These are phyloP conservation scores for Lolium perenne DNA, from an alignment of 176 grass and related monocot species.

Conservation along the genomic window DNA sequence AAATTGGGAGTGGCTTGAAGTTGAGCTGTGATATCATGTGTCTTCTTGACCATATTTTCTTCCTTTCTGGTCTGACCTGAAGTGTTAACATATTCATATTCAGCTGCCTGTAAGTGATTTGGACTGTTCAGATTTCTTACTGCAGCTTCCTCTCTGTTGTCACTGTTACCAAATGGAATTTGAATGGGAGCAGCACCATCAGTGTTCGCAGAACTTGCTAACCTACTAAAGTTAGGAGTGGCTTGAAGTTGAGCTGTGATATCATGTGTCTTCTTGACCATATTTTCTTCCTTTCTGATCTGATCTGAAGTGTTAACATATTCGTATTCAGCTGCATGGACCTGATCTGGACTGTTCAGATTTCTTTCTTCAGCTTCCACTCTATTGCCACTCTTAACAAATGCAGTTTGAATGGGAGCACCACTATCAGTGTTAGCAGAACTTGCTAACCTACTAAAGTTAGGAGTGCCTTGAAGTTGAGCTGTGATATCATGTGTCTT, in stretches of 20 bases:
- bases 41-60: not conserved
- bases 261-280: not conserved
- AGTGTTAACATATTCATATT: slow-evolving; percentile 33
- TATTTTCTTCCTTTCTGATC: slow-evolving; percentile 13
- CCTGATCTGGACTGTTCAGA: not conserved
- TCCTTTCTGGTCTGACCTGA: slow-evolving; percentile 11
- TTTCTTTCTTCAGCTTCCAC: slow-evolving; percentile 27
- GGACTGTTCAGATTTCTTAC: slow-evolving; percentile 20
- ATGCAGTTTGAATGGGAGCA: slow-evolving; percentile 16
- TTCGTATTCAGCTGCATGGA: slow-evolving; percentile 26
- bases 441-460: slow-evolving; percentile 10
- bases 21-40: not conserved
- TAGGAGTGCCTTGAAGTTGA: slow-evolving; percentile 14
- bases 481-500: not conserved
- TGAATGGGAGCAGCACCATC: slow-evolving; percentile 13
- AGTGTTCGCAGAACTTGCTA: slow-evolving; percentile 16
- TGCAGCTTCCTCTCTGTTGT: slow-evolving; percentile 23
- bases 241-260: not conserved
- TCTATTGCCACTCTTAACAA: slow-evolving; percentile 7
- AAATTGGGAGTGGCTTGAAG: not conserved
- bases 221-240: slow-evolving; percentile 14
- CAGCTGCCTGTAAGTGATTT: slow-evolving; percentile 11
- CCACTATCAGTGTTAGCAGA: slow-evolving; percentile 22
- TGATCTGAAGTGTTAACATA: slow-evolving; percentile 21
- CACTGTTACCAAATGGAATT: slow-evolving; percentile 1